These are phyloP conservation scores for Aspergillus sergii DNA, from an alignment of 2,329 filamentous ascomycete species.

Conservation along the genomic window DNA sequence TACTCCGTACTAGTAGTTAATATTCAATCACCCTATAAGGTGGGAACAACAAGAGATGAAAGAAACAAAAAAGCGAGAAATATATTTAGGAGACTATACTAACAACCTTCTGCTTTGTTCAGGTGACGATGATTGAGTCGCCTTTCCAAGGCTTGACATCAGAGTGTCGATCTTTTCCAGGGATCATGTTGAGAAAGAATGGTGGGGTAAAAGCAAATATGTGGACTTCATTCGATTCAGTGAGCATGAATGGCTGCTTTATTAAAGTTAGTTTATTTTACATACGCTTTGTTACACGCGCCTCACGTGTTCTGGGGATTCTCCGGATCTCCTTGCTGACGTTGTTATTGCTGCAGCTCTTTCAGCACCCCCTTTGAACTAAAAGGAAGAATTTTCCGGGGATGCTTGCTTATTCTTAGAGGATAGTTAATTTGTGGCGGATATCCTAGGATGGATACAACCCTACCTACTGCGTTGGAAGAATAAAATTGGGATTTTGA, in stretches of 20 bases:
- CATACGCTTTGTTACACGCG: not conserved
- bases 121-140: too few species aligned
- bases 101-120: not conserved
- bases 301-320: not conserved
- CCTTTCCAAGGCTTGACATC: not conserved
- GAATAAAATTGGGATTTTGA: not conserved
- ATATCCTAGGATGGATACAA: not conserved
- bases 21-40: too few species aligned
- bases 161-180: not conserved
- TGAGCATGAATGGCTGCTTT: too few species aligned
- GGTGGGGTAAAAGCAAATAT: not conserved
- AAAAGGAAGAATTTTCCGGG: not conserved
- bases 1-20: too few species aligned
- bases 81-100: not conserved
- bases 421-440: not conserved
- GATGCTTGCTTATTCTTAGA: not conserved
- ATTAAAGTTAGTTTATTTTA: not conserved
- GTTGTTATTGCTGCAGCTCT: too few species aligned
- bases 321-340: not conserved
- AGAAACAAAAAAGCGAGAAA: too few species aligned
- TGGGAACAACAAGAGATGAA: too few species aligned
- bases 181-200: not conserved
- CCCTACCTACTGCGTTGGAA: not conserved
- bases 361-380: not conserved
- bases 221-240: too few species aligned